A percentile compares a stretch with the other conserved stretches of the same genome.
These are phyloP conservation scores for Maudiozyma humilis DNA, from an alignment of 1,139 yeast species.

Conservation along the genomic window DNA sequence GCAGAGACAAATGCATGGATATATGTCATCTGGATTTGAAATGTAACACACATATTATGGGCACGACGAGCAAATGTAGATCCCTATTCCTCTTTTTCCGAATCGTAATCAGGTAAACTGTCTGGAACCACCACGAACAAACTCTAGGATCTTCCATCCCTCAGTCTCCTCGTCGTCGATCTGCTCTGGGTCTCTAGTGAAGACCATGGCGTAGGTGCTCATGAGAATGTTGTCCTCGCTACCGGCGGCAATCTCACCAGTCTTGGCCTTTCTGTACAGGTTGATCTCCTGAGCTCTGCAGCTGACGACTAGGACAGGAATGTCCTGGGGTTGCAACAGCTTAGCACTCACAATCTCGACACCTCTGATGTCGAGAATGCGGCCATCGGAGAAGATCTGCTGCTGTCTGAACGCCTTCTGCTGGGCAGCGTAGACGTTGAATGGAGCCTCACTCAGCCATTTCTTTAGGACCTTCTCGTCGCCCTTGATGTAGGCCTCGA, in stretches of 20 bases:
- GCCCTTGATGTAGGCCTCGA: constrained; percentile 92
- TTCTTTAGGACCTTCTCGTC: constrained; percentile 72
- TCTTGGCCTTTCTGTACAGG: constrained; percentile 77
- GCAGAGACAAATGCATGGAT: too few relatives aligned
- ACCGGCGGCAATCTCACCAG: constrained; percentile 95
- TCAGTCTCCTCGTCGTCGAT: constrained; percentile 85
- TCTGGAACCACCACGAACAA: constrained; percentile 90
- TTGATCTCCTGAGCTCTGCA: constrained; percentile 97
- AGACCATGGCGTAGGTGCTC: constrained; percentile 92
- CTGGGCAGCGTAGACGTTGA: constrained; percentile 87
- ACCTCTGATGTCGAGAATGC: constrained; percentile 88
- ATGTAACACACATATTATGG: too few relatives aligned
- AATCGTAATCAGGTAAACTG: constrained; percentile 56
- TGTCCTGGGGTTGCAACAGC: constrained; percentile 81
- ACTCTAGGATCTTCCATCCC: constrained; percentile 95
- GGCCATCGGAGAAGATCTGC: constrained; percentile 85
- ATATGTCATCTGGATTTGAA: too few relatives aligned
- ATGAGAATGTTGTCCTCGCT: constrained; percentile 87
- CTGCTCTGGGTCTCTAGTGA: constrained; percentile 88
- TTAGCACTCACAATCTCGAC: constrained; percentile 88
- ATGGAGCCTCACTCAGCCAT: constrained; percentile 97
- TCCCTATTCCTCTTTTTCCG: too few relatives aligned
- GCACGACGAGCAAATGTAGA: too few relatives aligned
- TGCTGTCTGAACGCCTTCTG: constrained; percentile 90
- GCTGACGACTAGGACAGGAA: constrained; percentile 87